Evolutionary conservation across 805 yeast species (phyloP).

Genomic region (Limtongia smithiae): DNA sequence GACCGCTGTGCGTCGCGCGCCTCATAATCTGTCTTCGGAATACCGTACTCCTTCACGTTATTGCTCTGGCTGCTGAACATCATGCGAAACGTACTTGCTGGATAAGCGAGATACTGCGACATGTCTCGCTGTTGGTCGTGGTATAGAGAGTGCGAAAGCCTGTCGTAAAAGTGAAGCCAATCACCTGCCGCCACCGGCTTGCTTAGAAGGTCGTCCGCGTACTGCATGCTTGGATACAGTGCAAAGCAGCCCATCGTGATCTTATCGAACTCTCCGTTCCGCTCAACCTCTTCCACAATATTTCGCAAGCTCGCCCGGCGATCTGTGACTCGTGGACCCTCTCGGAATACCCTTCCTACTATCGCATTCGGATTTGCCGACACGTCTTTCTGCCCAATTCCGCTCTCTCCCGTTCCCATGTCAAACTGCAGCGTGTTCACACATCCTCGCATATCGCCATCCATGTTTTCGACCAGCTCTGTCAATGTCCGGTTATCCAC

Average conservation of each 20-base stretch:
- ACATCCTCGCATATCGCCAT: constrained; percentile 83
- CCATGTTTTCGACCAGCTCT: constrained; percentile 65
- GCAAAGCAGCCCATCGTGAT: constrained; percentile 67
- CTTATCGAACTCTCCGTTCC: constrained; percentile 54
- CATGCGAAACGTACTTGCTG: constrained; percentile 59
- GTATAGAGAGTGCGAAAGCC: constrained; percentile 42
- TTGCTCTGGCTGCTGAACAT: constrained; percentile 44
- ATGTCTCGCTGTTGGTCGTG: constrained; percentile 47
- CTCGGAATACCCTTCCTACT: constrained; percentile 57
- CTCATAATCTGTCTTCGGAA: constrained; percentile 21
- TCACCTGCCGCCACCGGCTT: constrained; percentile 64
- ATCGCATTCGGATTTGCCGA: constrained; percentile 64
- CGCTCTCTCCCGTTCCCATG: constrained; percentile 18
- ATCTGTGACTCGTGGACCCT: constrained; percentile 35
- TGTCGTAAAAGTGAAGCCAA: constrained; percentile 73
- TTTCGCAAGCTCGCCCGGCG: constrained; percentile 39
- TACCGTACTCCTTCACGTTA: constrained; percentile 28
- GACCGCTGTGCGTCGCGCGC: constrained; percentile 34
- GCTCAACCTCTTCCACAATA: constrained; percentile 48
- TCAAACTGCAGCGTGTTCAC: constrained; percentile 77
- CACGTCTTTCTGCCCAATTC: constrained; percentile 50
- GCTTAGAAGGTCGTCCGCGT: constrained; percentile 57
- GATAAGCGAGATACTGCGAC: constrained; percentile 52
- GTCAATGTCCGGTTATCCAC: constrained; percentile 52
- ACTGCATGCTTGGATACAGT: constrained; percentile 56